These are phyloP conservation scores for Aspergillus ellipticus DNA, from an alignment of 495 filamentous ascomycete species.

Conservation along the genomic window DNA sequence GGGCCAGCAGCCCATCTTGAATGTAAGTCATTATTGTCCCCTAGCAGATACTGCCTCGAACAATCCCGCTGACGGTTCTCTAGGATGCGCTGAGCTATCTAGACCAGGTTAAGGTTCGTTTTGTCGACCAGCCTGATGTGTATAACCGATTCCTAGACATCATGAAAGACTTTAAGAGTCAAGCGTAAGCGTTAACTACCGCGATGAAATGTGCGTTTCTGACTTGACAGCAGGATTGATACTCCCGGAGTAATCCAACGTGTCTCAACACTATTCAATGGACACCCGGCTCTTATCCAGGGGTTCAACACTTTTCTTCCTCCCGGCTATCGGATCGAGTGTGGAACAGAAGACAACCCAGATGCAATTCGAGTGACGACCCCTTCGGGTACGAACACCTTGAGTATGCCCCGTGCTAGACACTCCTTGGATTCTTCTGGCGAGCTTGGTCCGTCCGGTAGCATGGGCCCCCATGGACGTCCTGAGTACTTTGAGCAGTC, in stretches of 20 bases:
- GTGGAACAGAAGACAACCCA: slow-evolving; percentile 83
- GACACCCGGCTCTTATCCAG: slow-evolving; percentile 93
- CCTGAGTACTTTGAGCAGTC: slow-evolving; percentile 48
- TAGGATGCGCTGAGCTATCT: slow-evolving; percentile 96
- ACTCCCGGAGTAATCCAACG: slow-evolving; percentile 97
- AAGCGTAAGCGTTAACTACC: slow-evolving; percentile 61
- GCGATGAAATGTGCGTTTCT: slow-evolving; percentile 7
- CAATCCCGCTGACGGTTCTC: slow-evolving; percentile 11
- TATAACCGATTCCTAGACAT: slow-evolving; percentile 98
- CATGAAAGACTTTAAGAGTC: slow-evolving; percentile 99
- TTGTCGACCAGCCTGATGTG: slow-evolving; percentile 93
- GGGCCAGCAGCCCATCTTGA: slow-evolving; percentile 94
- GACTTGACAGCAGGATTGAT: slow-evolving; percentile 65
- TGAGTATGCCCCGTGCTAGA: slow-evolving; percentile 52
- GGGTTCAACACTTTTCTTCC: slow-evolving; percentile 99
- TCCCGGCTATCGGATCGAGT: slow-evolving; percentile 96
- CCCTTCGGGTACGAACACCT: slow-evolving; percentile 75
- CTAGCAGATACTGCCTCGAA: neutral
- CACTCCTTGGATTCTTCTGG: slow-evolving; percentile 44
- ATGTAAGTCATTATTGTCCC: slow-evolving; percentile 53
- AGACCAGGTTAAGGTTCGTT: slow-evolving; percentile 98
- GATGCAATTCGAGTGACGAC: slow-evolving; percentile 97
- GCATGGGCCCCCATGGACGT: slow-evolving; percentile 33
- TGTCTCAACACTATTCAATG: slow-evolving; percentile 94
- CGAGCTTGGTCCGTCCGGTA: slow-evolving; percentile 31